Evolutionary conservation across 2,329 filamentous ascomycete genomes (phyloP).

Genomic region (Thermoascus crustaceus): DNA sequence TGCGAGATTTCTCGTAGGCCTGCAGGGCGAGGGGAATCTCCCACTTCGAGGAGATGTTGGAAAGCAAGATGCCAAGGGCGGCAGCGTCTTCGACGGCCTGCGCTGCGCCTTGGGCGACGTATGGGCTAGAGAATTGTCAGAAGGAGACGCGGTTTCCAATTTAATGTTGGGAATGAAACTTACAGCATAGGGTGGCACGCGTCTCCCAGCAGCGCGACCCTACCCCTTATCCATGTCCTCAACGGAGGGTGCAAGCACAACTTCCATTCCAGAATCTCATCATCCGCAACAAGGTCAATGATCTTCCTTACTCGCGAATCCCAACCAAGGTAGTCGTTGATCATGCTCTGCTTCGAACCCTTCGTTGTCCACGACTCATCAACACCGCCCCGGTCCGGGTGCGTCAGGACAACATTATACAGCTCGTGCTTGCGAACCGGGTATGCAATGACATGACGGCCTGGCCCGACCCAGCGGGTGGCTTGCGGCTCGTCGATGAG

Average conservation of each 20-base stretch:
- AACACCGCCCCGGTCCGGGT: conserved; percentile 55
- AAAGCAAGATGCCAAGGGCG: conserved; percentile 26
- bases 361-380: conserved; percentile 56
- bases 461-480: conserved; percentile 67
- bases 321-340: conserved; percentile 55
- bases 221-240: conserved; percentile 26
- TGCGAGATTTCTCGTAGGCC: conserved; percentile 31
- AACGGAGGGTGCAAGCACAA: conserved; percentile 27
- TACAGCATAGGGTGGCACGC: conserved; percentile 40
- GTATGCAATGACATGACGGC: conserved; percentile 70
- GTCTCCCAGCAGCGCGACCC: conserved; percentile 35
- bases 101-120: conserved; percentile 39
- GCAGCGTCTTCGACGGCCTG: conserved; percentile 38
- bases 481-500: conserved; percentile 60
- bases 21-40: conserved; percentile 28
- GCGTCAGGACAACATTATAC: conserved; percentile 57
- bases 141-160: neutral
- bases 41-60: conserved; percentile 20
- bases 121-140: conserved; percentile 18
- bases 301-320: conserved; percentile 52
- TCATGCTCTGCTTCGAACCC: conserved; percentile 53
- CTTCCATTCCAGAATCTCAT: conserved; percentile 33
- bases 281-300: conserved; percentile 53
- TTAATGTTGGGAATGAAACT: conserved; percentile 9
- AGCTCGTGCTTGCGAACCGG: conserved; percentile 59